Evolutionary conservation across 306 rosid genomes (phyloP), one percentile per base, ranked within the genome.

Genomic region (Acacia melanoxylon): DNA sequence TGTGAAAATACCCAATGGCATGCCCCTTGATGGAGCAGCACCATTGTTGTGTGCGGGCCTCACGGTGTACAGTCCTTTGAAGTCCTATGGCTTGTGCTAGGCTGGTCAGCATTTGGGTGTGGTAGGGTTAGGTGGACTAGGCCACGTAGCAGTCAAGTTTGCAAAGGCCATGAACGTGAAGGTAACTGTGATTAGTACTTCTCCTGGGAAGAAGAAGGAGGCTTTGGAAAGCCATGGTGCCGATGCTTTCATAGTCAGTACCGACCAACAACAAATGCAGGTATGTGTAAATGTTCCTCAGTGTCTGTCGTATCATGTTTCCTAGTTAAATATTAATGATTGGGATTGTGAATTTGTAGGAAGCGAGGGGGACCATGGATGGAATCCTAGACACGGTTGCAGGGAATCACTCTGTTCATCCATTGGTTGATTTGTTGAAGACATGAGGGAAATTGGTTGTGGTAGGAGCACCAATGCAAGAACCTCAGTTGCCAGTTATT

Each of bases 331-430:
- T 19, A 29, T 29, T 29, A 29, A 29, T 29, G 31, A 29, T n/a
- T 37, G 62, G 25, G 65, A 12, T 15, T 29, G 9, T 37, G 41
- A 37, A 2, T 63, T 4, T 63, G 0, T 79, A 83, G 83, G 83
- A 72, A 51, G 88, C 88, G 2, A 44, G 44, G 77, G 83, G 77
- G 22, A 83, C 92, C 6, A 25, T 87, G 86, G 87, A 89, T 35
- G 92, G 86, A 2, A 86, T 89, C 35, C 51, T 89, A 25, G 92
- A 89, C 77, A 87, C 89, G 0, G 87, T 85, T 31, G 81, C 90
- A 24, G 88, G 85, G 11, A 0, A 20, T 14, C 92, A 89, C 45
- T 80, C 92, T 3, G 48, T 89, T 4, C 42, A 76, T 4, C 58
- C 90, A 25, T 37, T 87, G 10, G 20, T 85, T 54, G 78, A 52